Conservation (phyloP, 106 monocot species). For the Dendrobium chrysotoxum region DNA sequence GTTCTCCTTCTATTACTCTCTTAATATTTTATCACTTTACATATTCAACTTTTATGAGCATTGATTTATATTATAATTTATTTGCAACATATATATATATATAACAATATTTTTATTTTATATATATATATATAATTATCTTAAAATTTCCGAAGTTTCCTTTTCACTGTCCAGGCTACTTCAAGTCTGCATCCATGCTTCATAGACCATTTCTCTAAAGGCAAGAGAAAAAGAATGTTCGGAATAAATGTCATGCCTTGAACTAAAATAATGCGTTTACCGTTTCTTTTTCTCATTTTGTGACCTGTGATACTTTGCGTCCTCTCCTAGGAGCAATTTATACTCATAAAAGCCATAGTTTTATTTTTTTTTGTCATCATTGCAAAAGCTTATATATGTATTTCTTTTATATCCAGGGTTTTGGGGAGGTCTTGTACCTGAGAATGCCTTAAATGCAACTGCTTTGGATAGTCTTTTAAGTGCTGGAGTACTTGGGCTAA, state of each 20-base stretch:
- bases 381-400: neutral
- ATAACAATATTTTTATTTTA: too few species aligned
- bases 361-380: neutral
- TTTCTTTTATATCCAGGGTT: conserved; percentile 49
- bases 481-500: conserved; percentile 42
- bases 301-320: neutral
- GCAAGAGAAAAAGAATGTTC: neutral
- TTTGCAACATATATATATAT: neutral
- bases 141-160: neutral
- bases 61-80: neutral
- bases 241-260: neutral
- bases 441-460: conserved; percentile 73
- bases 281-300: neutral
- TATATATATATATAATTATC: neutral
- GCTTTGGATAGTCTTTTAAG: conserved; percentile 28
- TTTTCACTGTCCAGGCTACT: neutral
- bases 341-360: neutral
- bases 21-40: neutral
- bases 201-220: neutral
- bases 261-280: neutral
- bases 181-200: neutral
- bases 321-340: neutral
- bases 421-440: conserved; percentile 97
- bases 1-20: neutral
- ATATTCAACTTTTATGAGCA: neutral